Evolutionary conservation across 176 grass and related monocot genomes (phyloP).

Genomic region (Poa pratensis): DNA sequence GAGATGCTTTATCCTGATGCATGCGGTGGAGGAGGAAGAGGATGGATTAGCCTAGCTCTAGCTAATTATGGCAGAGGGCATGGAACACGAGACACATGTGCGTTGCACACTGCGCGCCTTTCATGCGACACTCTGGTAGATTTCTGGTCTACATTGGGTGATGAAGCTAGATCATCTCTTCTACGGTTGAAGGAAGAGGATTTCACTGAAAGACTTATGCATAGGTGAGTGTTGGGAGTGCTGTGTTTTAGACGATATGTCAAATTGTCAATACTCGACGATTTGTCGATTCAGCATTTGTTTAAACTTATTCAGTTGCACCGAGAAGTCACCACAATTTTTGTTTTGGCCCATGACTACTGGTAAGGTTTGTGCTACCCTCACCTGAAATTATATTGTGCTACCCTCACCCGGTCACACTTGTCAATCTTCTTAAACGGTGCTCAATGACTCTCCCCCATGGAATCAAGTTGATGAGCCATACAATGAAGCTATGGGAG

Average conservation of each 20-base stretch:
- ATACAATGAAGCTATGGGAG: no score
- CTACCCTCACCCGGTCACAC: no score
- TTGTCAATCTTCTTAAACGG: no score
- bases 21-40: slow-evolving; percentile 90
- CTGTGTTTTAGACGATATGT: background rate
- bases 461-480: no score
- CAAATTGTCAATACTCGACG: background rate
- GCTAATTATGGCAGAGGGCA: slow-evolving; percentile 73
- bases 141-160: slow-evolving; percentile 89
- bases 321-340: background rate
- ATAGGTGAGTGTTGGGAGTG: slow-evolving; percentile 58
- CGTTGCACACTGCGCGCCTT: slow-evolving; percentile 84
- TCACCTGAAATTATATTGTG: background rate
- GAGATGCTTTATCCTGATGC: slow-evolving; percentile 99
- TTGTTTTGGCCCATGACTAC: background rate
- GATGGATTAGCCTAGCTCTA: slow-evolving; percentile 96
- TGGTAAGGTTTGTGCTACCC: background rate
- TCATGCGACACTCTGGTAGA: slow-evolving; percentile 91
- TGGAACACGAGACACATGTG: slow-evolving; percentile 87
- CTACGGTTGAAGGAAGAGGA: slow-evolving; percentile 95
- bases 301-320: slow-evolving; percentile 25
- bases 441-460: no score
- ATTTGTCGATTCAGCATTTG: background rate
- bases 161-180: slow-evolving; percentile 90
- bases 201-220: slow-evolving; percentile 95